Base-by-base conservation (phyloP, 768 basidiomycete species). In the Mrakia gelida region DNA sequence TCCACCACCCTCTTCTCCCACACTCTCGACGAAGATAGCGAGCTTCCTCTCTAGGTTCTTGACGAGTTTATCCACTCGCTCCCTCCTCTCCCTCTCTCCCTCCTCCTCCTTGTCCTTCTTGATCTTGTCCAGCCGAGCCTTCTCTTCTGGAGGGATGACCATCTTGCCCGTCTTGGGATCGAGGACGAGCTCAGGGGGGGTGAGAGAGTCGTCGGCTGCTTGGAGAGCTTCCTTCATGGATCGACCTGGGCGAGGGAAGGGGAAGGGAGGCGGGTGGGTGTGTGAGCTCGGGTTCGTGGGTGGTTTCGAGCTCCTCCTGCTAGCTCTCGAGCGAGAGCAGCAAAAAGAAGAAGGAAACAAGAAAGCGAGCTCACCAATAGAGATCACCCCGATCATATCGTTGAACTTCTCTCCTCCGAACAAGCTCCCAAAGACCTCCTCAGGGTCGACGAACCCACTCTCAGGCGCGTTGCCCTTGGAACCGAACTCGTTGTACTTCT, bases 1-100 rank as follows among this genome's bases (percentile, higher is more conserved):
- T 54, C 80, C 80, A 23, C 73, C 78, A 45, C 34, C 67, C 15
- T 28, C 59, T 23, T 59, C 67, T 23, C 73, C 67, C 1, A 71
- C 83, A 63, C 82, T 81, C 77, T 85, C 85, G 4, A 83, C 82
- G 63, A 82, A 85, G 30, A 85, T 83, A 8, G 81, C 79, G 23
- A 85, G 72, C 80, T 83, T 84, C 80, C 83, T 83, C 52, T 79
- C 72, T 49, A 85, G 79, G 67, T 84, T 82, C 38, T 78, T 76
- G 2, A 82, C 80, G 10, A 85, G 80, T 79, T 83, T 84, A 7
- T 84, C 84, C 15, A 85, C 82, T 30, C 85, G 73, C 34, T 79
- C 84, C 71, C 41, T 38, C 30, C 77, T 43, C 65, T 78, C 77
- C 26, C 43, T 32, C 9, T 63, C 43, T 4, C 15, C 30, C 65